Conservation (phyloP, 345 rosid genomes). For the Gossypium australe region DNA sequence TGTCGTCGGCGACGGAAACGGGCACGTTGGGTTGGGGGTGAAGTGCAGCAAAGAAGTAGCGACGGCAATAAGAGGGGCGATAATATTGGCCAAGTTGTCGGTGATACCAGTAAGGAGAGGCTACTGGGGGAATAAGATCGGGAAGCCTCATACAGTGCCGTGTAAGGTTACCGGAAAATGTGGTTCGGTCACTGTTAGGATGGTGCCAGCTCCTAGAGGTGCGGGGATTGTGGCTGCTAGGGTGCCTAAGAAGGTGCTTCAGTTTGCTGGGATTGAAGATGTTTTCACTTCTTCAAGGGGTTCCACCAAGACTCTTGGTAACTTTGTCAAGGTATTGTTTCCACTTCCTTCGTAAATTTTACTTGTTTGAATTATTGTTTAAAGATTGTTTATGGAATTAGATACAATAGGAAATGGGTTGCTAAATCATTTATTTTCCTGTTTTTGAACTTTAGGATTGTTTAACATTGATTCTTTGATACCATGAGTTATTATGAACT, state of each 20-base stretch:
- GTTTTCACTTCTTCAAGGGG: conserved; percentile 10
- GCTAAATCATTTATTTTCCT: background rate
- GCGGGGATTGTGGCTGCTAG: conserved; percentile 10
- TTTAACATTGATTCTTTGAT: background rate
- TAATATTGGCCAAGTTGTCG: conserved; percentile 6
- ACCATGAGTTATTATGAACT: background rate
- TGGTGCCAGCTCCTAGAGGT: conserved; percentile 13
- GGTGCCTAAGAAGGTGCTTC: conserved; percentile 11
- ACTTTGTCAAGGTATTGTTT: conserved; percentile 9
- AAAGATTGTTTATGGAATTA: background rate
- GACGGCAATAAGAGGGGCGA: conserved; percentile 1
- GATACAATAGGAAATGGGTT: background rate
- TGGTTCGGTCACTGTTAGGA: conserved; percentile 7
- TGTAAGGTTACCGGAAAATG: conserved; percentile 11
- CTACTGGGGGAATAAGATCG: conserved; percentile 8
- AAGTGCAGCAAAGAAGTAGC: conserved; percentile 11
- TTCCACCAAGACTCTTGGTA: conserved; percentile 9
- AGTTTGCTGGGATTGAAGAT: conserved; percentile 13
- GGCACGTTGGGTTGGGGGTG: conserved; percentile 8
- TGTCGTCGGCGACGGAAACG: conserved; percentile 5
- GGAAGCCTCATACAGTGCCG: conserved; percentile 10
- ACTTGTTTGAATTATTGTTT: background rate
- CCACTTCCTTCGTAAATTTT: background rate
- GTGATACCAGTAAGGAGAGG: conserved; percentile 11
- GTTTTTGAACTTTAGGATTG: background rate